Percentiles rank a stretch among this genome's conserved stretches.
Conservation (phyloP, 148 eudicot species). For the Euryodendron excelsum region DNA sequence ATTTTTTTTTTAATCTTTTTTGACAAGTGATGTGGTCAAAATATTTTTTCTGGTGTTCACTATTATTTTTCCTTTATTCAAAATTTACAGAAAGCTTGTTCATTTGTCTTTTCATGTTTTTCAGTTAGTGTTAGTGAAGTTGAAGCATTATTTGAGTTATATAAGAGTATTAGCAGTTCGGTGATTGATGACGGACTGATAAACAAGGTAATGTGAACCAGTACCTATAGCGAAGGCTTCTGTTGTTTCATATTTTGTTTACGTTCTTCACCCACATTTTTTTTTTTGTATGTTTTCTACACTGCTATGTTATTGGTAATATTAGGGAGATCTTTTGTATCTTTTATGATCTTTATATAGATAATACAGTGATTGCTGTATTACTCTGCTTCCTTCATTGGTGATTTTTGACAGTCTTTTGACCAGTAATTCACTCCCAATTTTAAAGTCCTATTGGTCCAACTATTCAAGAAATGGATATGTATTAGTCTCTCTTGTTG, state of each 20-base stretch:
- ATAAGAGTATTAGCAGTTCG: slow-evolving; percentile 84
- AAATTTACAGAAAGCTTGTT: not conserved
- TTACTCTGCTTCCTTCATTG: not conserved
- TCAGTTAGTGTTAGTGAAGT: slow-evolving; percentile 95
- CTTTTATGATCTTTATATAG: not conserved
- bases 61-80: not conserved
- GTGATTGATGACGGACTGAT: slow-evolving; percentile 88
- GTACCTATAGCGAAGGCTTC: not conserved
- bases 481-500: not conserved
- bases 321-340: not conserved
- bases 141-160: slow-evolving; percentile 86
- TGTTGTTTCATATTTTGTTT: not conserved
- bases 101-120: slow-evolving; percentile 8
- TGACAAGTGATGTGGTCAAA: not conserved
- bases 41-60: not conserved
- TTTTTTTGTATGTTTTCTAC: not conserved
- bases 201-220: slow-evolving; percentile 56
- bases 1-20: not conserved
- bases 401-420: not conserved
- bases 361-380: not conserved
- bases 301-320: not conserved
- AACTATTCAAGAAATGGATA: not conserved
- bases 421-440: not conserved
- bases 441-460: not conserved
- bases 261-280: not conserved